Evolutionary conservation across 257 asterid species (phyloP).

Genomic region (Solanum bukasovii): DNA sequence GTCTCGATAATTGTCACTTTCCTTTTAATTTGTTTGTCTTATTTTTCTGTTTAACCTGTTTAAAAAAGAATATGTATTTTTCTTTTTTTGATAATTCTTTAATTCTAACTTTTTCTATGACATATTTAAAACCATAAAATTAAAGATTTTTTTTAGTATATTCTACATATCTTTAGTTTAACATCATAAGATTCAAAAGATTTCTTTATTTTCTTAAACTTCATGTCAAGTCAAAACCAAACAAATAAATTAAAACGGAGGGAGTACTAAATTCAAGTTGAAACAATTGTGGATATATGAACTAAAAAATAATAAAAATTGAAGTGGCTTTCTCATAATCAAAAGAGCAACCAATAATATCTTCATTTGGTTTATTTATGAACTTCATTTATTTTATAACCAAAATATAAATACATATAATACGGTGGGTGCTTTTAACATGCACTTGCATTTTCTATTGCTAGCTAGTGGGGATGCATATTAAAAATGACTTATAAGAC

Average conservation of each 20-base stretch:
- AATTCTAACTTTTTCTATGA: neutral
- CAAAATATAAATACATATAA: neutral
- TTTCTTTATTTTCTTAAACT: fast-evolving
- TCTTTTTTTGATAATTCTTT: neutral
- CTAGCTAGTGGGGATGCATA: neutral
- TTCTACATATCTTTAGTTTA: too few species aligned
- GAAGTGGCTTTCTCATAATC: neutral
- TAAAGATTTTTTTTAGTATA: neutral
- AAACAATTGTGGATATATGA: neutral
- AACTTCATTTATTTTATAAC: neutral
- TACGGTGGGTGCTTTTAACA: neutral
- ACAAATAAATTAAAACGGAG: neutral
- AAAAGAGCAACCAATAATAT: neutral
- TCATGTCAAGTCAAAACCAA: neutral
- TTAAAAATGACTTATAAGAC: neutral
- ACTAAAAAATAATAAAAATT: neutral
- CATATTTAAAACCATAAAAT: neutral
- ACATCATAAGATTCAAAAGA: too few species aligned
- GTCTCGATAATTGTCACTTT: neutral
- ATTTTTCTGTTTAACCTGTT: neutral
- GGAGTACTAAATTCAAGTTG: neutral
- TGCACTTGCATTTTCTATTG: neutral
- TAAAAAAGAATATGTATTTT: neutral
- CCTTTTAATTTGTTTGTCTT: neutral
- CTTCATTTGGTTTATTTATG: neutral